Evolutionary conservation across 495 filamentous ascomycete species (phyloP).

Genomic region (Clohesyomyces aquaticus): DNA sequence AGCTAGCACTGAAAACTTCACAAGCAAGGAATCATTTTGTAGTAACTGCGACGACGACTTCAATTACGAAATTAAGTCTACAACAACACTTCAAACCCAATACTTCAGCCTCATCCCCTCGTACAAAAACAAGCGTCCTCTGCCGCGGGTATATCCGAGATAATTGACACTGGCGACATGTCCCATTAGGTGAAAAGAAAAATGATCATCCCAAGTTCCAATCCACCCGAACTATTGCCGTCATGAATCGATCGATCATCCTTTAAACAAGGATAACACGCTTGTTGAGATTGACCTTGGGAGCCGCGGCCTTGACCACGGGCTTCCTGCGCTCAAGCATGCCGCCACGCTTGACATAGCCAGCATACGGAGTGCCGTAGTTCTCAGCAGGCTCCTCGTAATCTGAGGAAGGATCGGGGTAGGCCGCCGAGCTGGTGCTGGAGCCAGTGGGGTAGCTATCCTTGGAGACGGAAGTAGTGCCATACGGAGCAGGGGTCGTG

Average conservation of each 20-base stretch:
- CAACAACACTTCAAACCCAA: no score
- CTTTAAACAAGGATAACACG: slow-evolving; percentile 34
- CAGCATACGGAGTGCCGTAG: slow-evolving; percentile 18
- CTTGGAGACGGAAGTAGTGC: slow-evolving; percentile 3
- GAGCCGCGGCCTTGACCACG: not conserved
- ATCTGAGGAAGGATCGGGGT: slow-evolving; percentile 26
- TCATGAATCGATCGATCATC: not conserved
- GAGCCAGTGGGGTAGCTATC: slow-evolving; percentile 2
- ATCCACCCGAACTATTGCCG: not conserved
- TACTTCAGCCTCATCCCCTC: no score
- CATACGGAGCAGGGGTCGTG: not conserved
- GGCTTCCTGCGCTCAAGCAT: slow-evolving; percentile 23
- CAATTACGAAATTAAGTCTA: no score
- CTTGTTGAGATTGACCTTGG: slow-evolving; percentile 12
- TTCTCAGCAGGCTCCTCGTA: slow-evolving; percentile 24
- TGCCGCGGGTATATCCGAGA: no score
- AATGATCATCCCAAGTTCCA: no score
- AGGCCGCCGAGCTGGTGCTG: slow-evolving; percentile 7
- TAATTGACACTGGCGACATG: no score
- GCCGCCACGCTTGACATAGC: slow-evolving; percentile 32
- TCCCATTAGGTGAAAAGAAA: no score
- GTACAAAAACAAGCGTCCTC: no score
- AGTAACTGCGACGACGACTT: no score
- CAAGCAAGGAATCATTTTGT: no score
- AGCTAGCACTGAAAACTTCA: no score